Base-by-base conservation (phyloP, 2,329 filamentous ascomycete genomes). In the Thelonectria discophora region DNA sequence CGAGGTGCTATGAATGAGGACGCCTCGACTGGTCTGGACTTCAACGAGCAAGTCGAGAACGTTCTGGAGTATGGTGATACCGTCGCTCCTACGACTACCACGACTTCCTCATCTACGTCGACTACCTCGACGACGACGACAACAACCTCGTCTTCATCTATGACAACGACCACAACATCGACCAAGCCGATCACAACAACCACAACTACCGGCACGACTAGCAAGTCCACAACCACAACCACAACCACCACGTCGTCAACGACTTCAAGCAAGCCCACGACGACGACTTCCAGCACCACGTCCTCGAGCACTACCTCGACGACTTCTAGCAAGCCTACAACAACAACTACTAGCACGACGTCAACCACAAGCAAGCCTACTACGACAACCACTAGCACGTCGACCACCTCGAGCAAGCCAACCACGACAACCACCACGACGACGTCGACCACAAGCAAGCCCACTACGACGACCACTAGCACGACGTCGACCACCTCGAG, bases 41-140 rank as follows among this genome's bases (percentile, higher is more conserved):
- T 77, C 62, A 74, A 78, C 61, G 63, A 79, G 49, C 69, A 75
- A 43, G 73, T 76, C 27, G 65, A 76, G 24, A 76, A 79, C 43
- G 76, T 77, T 10, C 71, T 82, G 48, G 57, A 71, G 60, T 76
- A 76, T 48, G 78, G 77, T 58, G 70, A 71, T 37, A 57, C 69
- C 9, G 67, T 72, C 10, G 69, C 73, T 24, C 46, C 55, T 9
- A 45, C 55, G 11, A 69, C 69, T 21, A 60, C 66, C 24, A 69
- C 68, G 15, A 68, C 70, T 21, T n/a, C 46, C 3, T 34, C 47
- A 7, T 13, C 47, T 24, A 49, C 47, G 10, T 43, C 39, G 15
- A 45, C 37, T 17, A 52, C 49, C 7, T 11, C 21, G 11, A 24
- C 34, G 3, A 43, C 21, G 2, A 53, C 11, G 5, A 45, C 39